These are phyloP conservation scores for Erysimum cheiri DNA, from an alignment of 441 rosid species.

Conservation along the genomic window DNA sequence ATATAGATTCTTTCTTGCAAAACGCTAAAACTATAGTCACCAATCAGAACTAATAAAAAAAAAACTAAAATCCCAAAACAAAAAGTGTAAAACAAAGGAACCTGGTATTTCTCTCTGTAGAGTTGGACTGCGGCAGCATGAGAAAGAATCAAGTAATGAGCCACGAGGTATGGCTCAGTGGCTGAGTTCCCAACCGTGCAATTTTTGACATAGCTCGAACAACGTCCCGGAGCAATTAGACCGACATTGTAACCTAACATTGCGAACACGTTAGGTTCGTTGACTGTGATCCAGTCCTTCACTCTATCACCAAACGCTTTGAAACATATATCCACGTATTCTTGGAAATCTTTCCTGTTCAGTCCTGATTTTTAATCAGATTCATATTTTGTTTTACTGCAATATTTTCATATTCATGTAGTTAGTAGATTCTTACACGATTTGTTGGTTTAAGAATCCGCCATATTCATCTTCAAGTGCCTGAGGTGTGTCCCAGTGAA, in stretches of 20 bases:
- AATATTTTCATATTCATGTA: background rate
- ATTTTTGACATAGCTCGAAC: conserved; percentile 34
- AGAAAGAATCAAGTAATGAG: conserved; percentile 47
- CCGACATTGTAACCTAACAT: conserved; percentile 35
- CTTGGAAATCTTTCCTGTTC: conserved; percentile 43
- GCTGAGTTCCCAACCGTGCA: conserved; percentile 44
- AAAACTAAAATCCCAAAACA: background rate
- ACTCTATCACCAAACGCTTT: conserved; percentile 54
- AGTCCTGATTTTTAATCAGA: background rate
- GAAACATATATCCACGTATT: conserved; percentile 49
- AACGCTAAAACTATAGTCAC: background rate
- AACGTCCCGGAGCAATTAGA: conserved; percentile 37
- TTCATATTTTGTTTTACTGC: background rate
- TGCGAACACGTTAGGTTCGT: conserved; percentile 47
- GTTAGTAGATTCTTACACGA: conserved; percentile 46
- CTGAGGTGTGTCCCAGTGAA: conserved; percentile 66
- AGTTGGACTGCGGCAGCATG: conserved; percentile 48
- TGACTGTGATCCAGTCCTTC: conserved; percentile 52
- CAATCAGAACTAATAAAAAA: background rate
- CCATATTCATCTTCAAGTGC: conserved; percentile 56
- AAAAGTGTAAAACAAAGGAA: background rate
- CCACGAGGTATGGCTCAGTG: conserved; percentile 43
- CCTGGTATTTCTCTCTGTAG: conserved; percentile 46
- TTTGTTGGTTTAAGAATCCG: conserved; percentile 47
- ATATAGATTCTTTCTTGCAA: background rate